Conservation (phyloP, 371 early-diverging fungal genomes). For the Batkoa obscura region DNA sequence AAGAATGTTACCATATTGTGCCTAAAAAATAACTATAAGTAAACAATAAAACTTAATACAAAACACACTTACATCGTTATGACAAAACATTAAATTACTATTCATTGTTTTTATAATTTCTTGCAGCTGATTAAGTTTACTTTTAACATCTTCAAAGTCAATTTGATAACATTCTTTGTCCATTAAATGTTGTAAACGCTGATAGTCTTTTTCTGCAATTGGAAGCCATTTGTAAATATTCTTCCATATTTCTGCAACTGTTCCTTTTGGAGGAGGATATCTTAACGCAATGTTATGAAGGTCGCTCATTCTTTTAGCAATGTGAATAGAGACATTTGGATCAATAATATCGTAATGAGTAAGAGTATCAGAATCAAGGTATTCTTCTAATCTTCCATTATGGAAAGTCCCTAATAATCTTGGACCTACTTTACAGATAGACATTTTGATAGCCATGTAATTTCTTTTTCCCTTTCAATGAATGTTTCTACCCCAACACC, state of each 20-base stretch:
- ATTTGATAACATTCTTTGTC: constrained; percentile 9
- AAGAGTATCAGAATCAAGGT: constrained; percentile 52
- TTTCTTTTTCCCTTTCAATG: constrained; percentile 52
- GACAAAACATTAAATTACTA: constrained; percentile 58
- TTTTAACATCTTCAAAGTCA: not conserved
- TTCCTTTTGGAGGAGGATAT: constrained; percentile 27
- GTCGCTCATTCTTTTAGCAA: constrained; percentile 51
- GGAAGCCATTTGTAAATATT: constrained; percentile 44
- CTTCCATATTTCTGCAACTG: constrained; percentile 37
- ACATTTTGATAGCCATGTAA: constrained; percentile 55
- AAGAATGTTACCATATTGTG: constrained; percentile 70
- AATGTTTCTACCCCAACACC: constrained; percentile 60
- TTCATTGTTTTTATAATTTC: constrained; percentile 2
- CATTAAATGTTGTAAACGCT: constrained; percentile 3
- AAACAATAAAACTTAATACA: too few relatives aligned
- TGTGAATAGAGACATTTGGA: constrained; percentile 36
- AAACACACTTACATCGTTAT: constrained; percentile 32
- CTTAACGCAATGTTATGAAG: constrained; percentile 47
- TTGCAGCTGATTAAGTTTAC: not conserved
- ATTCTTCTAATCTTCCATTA: constrained; percentile 80
- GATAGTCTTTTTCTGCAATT: constrained; percentile 15
- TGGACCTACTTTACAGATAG: constrained; percentile 53
- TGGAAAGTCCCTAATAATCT: constrained; percentile 60
- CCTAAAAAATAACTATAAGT: not conserved
- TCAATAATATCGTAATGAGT: constrained; percentile 42